Evolutionary conservation across 495 filamentous ascomycete genomes (phyloP).

Genomic region (Lophiostoma macrostomum): DNA sequence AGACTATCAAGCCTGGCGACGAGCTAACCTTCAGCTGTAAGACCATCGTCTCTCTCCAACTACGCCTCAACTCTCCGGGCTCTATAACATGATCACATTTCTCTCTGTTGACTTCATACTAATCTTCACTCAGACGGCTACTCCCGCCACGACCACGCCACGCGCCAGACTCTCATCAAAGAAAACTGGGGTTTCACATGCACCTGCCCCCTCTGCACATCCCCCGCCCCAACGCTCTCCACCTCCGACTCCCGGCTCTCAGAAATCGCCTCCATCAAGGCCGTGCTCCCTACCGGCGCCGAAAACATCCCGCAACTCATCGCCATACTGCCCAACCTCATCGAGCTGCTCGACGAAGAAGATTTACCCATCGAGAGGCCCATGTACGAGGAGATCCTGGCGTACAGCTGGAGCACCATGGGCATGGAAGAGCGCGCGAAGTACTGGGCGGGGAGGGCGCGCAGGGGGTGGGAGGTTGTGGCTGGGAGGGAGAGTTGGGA

Average conservation of each 20-base stretch:
- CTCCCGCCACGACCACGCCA: background rate
- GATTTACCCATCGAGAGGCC: conserved; percentile 11
- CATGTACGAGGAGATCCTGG: conserved; percentile 24
- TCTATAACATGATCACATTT: background rate
- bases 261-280: conserved; percentile 9
- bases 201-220: conserved; percentile 24
- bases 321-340: conserved; percentile 3
- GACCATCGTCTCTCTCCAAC: background rate
- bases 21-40: conserved; percentile 24
- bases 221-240: background rate
- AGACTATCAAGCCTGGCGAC: conserved; percentile 12
- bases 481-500: conserved; percentile 29
- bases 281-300: conserved; percentile 1
- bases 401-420: conserved; percentile 19
- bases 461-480: conserved; percentile 20
- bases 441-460: conserved; percentile 17
- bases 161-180: conserved; percentile 5
- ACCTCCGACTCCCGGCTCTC: conserved; percentile 20
- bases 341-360: conserved; percentile 17
- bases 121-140: conserved; percentile 16
- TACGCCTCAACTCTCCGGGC: background rate
- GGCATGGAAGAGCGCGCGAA: conserved; percentile 12
- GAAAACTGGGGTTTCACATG: conserved; percentile 24
- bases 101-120: background rate
- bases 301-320: conserved; percentile 6